Conservation (phyloP, 78 protist species). For the Polysphondylium violaceum region DNA sequence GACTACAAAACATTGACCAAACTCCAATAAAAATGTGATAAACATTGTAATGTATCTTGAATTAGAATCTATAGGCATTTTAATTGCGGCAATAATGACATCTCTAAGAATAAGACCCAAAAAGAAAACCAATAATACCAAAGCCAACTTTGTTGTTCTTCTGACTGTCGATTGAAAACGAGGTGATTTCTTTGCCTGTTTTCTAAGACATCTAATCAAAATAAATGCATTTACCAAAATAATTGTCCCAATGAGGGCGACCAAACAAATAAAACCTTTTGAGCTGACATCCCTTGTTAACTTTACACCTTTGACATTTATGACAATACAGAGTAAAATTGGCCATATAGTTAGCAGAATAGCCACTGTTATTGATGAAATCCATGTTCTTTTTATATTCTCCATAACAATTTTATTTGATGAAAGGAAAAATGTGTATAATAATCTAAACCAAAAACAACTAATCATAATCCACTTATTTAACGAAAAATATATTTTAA, state of each 20-base stretch:
- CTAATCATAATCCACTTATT: neutral
- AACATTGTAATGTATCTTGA: conserved; percentile 23
- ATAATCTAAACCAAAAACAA: neutral
- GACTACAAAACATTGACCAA: conserved; percentile 29
- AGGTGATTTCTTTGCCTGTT: conserved; percentile 23
- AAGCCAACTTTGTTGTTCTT: conserved; percentile 11
- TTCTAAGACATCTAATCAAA: conserved; percentile 8
- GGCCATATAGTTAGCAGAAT: too few species aligned
- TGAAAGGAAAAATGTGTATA: neutral
- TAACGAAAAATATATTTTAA: too few species aligned
- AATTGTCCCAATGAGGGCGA: neutral
- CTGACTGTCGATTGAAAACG: conserved; percentile 24
- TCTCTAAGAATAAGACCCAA: neutral
- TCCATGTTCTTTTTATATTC: neutral
- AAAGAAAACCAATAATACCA: neutral
- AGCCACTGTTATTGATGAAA: too few species aligned
- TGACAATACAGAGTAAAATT: neutral
- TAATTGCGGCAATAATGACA: neutral
- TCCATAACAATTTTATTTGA: neutral
- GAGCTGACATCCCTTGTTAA: neutral
- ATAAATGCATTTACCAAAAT: conserved; percentile 33
- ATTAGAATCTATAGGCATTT: neutral
- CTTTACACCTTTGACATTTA: neutral
- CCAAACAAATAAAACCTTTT: conserved; percentile 15
- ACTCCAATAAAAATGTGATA: conserved; percentile 5